Evolutionary conservation across 2,329 filamentous ascomycete species (phyloP), one percentile per base, ranked within the genome.

Genomic region (Blastomyces silverae): DNA sequence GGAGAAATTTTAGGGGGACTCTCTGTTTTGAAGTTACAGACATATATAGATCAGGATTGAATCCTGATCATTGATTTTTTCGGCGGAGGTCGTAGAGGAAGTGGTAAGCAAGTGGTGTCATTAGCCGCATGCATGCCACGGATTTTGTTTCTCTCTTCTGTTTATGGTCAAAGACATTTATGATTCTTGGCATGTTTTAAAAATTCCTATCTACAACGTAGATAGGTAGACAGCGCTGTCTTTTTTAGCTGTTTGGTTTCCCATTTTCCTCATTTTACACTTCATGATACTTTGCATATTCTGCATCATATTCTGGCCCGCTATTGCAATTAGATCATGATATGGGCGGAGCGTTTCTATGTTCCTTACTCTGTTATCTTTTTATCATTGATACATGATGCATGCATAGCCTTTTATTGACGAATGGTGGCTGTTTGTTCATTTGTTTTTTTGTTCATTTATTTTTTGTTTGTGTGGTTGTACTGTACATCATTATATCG

Each of bases 1-100:
- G 89, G 91, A 95, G 83, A 90, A 86, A 73, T 89, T 85, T 67
- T 87, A 69, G 71, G 7, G 5, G 25, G 22, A 25, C 34, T 44
- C 13, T 44, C 20, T 65, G 8, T 8, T 8, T 55, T 55, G 34
- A 8, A 31, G n/a, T 17, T 62, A 61, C 48, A 37, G 34, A 37
- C 13, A 34, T 61, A 28, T 13, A 42, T 44, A 25, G 11, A 17
- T n/a, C 17, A n/a, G 39, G 22, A 48, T 60, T 60, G 17, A 13
- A 39, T 2, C 25, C 34, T n/a, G 28, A 53, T 44, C 50, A 44
- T 13, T 55, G 6, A 11, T 53, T 28, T 17, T 28, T 25, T 25
- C 48, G 20, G 8, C n/a, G 8, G 28, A 53, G 3, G 25, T 11
- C 13, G 50, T 13, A 11, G 28, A 25, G 22, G 13, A 11, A 2